A percentile compares a stretch with the other conserved stretches of the same genome.
These are phyloP conservation scores for Wickerhamiella azymoides DNA, from an alignment of 805 yeast species.

Conservation along the genomic window DNA sequence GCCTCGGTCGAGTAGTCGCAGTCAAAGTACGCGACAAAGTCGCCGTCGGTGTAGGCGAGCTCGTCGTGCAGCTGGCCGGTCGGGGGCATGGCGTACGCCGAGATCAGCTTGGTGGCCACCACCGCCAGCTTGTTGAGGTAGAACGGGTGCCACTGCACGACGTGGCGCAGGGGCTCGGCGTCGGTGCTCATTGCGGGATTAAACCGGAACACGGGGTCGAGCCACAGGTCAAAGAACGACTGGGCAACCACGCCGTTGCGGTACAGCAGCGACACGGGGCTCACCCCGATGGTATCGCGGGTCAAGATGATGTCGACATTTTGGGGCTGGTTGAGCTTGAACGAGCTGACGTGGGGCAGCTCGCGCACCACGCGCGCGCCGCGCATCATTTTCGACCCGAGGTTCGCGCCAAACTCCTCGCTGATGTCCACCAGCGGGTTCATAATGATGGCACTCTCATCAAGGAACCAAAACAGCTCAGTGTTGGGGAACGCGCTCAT, in stretches of 20 bases:
- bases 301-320: constrained; percentile 50
- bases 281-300: constrained; percentile 51
- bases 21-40: constrained; percentile 25
- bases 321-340: constrained; percentile 41
- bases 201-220: constrained; percentile 53
- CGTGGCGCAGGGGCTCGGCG: constrained; percentile 54
- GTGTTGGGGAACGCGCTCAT: constrained; percentile 84
- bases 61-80: constrained; percentile 16
- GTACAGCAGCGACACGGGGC: constrained; percentile 58
- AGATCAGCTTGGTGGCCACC: constrained; percentile 49
- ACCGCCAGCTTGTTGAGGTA: constrained; percentile 59
- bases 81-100: constrained; percentile 20
- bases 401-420: constrained; percentile 44
- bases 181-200: constrained; percentile 48
- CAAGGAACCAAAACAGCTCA: constrained; percentile 82
- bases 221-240: constrained; percentile 67
- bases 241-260: constrained; percentile 51
- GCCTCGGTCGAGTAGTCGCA: constrained; percentile 20
- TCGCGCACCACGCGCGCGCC: constrained; percentile 54
- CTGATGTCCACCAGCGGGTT: constrained; percentile 47
- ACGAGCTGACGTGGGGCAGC: constrained; percentile 28
- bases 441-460: constrained; percentile 59
- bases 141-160: constrained; percentile 90
- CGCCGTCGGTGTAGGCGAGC: constrained; percentile 23
- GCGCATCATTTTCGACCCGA: constrained; percentile 49